These are phyloP conservation scores for Pulveroboletus sp. DNA, from an alignment of 768 basidiomycete species.

Conservation along the genomic window DNA sequence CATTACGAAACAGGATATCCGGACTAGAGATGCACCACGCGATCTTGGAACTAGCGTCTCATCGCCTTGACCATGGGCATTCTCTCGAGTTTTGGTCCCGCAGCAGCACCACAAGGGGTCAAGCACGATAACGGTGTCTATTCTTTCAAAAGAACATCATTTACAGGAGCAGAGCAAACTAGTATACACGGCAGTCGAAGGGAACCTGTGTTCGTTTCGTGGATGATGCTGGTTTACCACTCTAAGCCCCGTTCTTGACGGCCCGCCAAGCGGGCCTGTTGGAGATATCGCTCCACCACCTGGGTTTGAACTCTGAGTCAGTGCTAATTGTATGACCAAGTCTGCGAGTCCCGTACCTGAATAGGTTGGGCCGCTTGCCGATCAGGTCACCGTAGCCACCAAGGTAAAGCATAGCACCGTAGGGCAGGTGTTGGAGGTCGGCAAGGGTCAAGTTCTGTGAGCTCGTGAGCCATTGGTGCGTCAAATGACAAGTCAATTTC, in stretches of 20 bases:
- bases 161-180: too few relatives aligned
- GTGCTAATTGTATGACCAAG: neutral
- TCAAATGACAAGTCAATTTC: neutral
- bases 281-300: conserved; percentile 51
- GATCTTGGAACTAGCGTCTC: too few relatives aligned
- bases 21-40: too few relatives aligned
- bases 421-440: conserved; percentile 55
- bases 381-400: conserved; percentile 30
- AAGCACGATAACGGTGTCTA: too few relatives aligned
- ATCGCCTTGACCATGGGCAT: too few relatives aligned
- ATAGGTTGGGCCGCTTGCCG: conserved; percentile 37
- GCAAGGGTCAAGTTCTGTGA: conserved; percentile 45
- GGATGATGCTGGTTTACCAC: too few relatives aligned
- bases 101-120: too few relatives aligned
- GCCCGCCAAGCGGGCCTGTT: conserved; percentile 43
- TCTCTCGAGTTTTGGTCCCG: too few relatives aligned
- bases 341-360: conserved; percentile 30
- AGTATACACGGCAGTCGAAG: too few relatives aligned
- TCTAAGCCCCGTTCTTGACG: conserved; percentile 38
- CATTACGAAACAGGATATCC: too few relatives aligned
- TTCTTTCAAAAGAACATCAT: too few relatives aligned
- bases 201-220: too few relatives aligned
- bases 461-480: neutral
- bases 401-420: conserved; percentile 28
- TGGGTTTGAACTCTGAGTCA: conserved; percentile 15